Evolutionary conservation across 2,329 filamentous ascomycete species (phyloP), one percentile per base, ranked within the genome.

Genomic region (Cercospora citrullina): DNA sequence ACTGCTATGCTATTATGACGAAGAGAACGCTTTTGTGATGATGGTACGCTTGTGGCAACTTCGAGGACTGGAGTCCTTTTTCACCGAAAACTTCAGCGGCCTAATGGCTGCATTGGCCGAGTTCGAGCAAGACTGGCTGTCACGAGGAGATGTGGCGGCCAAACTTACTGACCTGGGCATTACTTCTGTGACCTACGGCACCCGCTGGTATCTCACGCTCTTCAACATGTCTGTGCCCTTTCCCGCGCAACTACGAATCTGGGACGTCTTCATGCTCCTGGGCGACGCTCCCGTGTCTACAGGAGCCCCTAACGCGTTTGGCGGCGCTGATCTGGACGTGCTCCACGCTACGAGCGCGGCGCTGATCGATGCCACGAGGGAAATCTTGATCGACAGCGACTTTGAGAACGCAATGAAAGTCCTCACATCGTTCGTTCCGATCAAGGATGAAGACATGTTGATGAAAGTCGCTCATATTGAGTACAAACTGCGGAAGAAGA

Each of bases 341-440:
- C 83, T 99, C 61, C 95, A 99, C 79, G 94, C 95, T 10, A 91
- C 93, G 5, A 91, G 91, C 69, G 91, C 94, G 3, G 94, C 95
- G 1, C 85, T 99, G 30, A 94, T 98, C 59, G 93, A 97, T 78
- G 94, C 93, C 18, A 91, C 95, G 72, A 86, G 92, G 42, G 92
- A 97, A 70, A 92, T 96, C 62, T 84, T 99, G 33, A 84, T 97
- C 5, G 93, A 96, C 75, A 93, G 92, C 18, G 95, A 99, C 78
- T 99, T 98, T 79, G 95, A 99, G 79, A 96, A 96, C 76, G 91
- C 91, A 58, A 99, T 99, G 95, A 98, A 97, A 82, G 91, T 94
- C 7, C 84, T 99, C 70, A 98, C 95, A 31, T 93, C 91, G 66
- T 97, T 92, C 89, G 90, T 98, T 55, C 93, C 94, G 21, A 90